Percentiles rank a stretch among this genome's conserved stretches.
Conservation (phyloP, 345 rosid species). For the Eucalyptus brandiana region DNA sequence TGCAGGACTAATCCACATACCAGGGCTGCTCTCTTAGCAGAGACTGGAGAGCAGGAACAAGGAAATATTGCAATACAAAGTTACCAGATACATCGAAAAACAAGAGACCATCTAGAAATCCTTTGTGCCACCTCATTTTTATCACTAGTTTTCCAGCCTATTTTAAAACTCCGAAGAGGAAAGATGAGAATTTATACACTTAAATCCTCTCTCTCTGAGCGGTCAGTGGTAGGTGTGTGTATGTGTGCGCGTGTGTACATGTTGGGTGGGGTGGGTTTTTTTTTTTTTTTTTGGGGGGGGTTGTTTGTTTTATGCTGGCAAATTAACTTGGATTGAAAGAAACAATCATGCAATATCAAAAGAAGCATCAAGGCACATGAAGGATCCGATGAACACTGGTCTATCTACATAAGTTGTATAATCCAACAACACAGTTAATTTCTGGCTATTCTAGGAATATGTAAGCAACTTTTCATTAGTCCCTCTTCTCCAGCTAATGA, state of each 20-base stretch:
- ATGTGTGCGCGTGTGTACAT: too few relatives aligned
- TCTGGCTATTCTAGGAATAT: background rate
- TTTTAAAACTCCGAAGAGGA: background rate
- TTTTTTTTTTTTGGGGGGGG: too few relatives aligned
- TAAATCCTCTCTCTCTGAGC: background rate
- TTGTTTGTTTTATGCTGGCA: background rate
- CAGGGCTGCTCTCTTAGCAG: background rate
- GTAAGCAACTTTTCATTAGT: background rate
- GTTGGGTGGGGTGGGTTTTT: too few relatives aligned
- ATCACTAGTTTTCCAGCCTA: background rate
- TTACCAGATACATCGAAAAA: background rate
- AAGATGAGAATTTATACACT: background rate
- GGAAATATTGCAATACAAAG: background rate
- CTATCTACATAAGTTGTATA: background rate
- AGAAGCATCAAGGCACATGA: background rate
- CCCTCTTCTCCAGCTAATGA: too few relatives aligned
- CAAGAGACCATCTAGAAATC: background rate
- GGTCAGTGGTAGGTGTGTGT: background rate
- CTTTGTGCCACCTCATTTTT: background rate
- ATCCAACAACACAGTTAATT: background rate
- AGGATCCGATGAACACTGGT: background rate
- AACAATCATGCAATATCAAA: background rate
- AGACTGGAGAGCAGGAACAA: background rate
- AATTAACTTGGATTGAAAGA: background rate
- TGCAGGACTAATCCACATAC: background rate